Conservation (phyloP, 345 rosid species). For the Brassica carinata region DNA sequence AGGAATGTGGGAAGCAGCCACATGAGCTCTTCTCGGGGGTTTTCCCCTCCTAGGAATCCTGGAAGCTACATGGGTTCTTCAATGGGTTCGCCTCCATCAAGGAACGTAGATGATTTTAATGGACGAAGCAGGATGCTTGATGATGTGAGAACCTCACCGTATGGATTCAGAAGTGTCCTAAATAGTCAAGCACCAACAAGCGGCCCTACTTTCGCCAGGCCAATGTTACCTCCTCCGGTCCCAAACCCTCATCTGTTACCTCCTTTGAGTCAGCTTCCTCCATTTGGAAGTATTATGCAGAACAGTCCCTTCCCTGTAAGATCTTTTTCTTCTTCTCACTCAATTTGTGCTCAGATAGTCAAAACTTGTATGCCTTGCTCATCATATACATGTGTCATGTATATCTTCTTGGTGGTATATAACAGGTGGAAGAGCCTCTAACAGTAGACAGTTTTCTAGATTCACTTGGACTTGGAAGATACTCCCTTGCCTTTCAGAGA, state of each 20-base stretch:
- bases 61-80: constrained; percentile 37
- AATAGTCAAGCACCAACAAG: constrained; percentile 55
- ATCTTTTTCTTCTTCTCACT: constrained; percentile 25
- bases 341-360: constrained; percentile 12
- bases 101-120: constrained; percentile 31
- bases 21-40: constrained; percentile 30
- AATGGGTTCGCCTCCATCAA: constrained; percentile 31
- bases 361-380: background rate
- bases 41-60: constrained; percentile 37
- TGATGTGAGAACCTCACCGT: constrained; percentile 59
- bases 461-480: constrained; percentile 79
- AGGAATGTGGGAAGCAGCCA: constrained; percentile 36
- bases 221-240: constrained; percentile 54
- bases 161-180: constrained; percentile 57
- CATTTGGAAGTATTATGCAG: constrained; percentile 49
- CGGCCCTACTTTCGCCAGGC: constrained; percentile 53
- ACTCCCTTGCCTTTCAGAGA: constrained; percentile 71
- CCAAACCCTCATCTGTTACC: constrained; percentile 58
- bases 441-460: constrained; percentile 80
- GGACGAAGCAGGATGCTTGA: constrained; percentile 62
- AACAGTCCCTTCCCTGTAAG: constrained; percentile 60
- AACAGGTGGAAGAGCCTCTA: constrained; percentile 67
- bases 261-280: constrained; percentile 53
- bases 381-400: constrained; percentile 7
- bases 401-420: constrained; percentile 12